Conservation (phyloP, 345 rosid genomes). For the Bruguiera gymnorhiza region DNA sequence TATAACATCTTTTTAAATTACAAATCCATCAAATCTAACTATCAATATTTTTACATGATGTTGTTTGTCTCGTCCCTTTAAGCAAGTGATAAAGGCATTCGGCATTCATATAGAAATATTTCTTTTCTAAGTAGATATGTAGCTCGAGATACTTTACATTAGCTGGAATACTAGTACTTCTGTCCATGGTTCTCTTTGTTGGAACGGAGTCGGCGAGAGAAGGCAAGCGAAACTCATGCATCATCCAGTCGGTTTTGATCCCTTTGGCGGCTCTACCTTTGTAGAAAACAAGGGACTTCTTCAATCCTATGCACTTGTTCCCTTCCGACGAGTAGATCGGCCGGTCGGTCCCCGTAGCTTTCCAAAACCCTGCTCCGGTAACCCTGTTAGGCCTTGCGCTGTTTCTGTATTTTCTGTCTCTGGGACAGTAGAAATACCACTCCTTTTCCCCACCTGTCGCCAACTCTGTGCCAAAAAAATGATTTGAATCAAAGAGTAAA, state of each 20-base stretch:
- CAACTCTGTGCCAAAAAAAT: constrained; percentile 35
- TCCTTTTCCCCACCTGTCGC: constrained; percentile 78
- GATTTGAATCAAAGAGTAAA: neutral
- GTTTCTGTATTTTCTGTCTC: constrained; percentile 89
- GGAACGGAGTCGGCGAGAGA: constrained; percentile 46
- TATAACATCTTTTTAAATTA: no score
- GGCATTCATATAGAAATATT: no score
- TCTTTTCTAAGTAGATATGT: neutral
- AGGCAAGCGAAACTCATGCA: constrained; percentile 94
- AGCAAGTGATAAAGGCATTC: no score
- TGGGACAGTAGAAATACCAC: constrained; percentile 84
- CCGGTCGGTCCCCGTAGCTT: constrained; percentile 90
- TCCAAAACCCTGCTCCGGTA: constrained; percentile 88
- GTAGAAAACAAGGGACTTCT: constrained; percentile 90
- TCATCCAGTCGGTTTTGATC: constrained; percentile 95
- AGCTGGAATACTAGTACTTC: constrained; percentile 41
- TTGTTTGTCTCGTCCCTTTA: no score
- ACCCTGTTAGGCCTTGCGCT: constrained; percentile 87
- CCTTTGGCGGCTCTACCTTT: constrained; percentile 91
- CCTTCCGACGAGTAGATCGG: constrained; percentile 82
- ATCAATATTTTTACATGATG: no score
- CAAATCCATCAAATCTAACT: no score
- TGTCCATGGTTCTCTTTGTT: constrained; percentile 46
- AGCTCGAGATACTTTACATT: constrained; percentile 37
- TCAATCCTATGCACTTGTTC: constrained; percentile 74